A percentile compares a stretch with the other conserved stretches of the same genome.
Evolutionary conservation across 371 early-diverging fungal genomes (phyloP).

Genomic region (Mucor saturninus): DNA sequence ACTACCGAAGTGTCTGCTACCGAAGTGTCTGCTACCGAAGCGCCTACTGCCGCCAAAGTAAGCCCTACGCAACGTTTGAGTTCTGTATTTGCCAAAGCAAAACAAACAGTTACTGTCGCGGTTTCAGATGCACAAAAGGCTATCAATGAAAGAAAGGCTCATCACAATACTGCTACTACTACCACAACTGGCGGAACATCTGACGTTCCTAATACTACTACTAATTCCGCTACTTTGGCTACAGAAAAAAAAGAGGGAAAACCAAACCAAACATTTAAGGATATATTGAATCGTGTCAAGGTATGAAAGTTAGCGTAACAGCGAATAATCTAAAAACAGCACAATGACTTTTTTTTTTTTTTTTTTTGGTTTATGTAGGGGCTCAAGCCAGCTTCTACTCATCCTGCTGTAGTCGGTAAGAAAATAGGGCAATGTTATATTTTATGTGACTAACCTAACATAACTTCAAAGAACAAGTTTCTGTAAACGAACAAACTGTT

Average conservation of each 20-base stretch:
- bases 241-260: conserved; percentile 4
- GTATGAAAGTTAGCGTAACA: background rate
- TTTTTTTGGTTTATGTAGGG: background rate
- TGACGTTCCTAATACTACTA: background rate
- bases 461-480: background rate
- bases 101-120: conserved; percentile 11
- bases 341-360: background rate
- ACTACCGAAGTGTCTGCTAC: conserved; percentile 3
- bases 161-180: conserved; percentile 1
- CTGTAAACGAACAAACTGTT: background rate
- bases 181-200: background rate
- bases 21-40: conserved; percentile 2
- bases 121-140: conserved; percentile 10
- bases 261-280: conserved; percentile 1
- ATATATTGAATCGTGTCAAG: conserved; percentile 13
- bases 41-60: background rate
- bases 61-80: conserved; percentile 7
- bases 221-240: background rate
- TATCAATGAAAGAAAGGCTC: conserved; percentile 9
- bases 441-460: background rate
- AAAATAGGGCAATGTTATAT: background rate
- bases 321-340: background rate
- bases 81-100: conserved; percentile 11
- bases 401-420: conserved; percentile 1
- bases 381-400: conserved; percentile 1